Evolutionary conservation across 2,329 filamentous ascomycete species (phyloP), one percentile per base, ranked within the genome.

Genomic region (Tolypocladium capitatum): DNA sequence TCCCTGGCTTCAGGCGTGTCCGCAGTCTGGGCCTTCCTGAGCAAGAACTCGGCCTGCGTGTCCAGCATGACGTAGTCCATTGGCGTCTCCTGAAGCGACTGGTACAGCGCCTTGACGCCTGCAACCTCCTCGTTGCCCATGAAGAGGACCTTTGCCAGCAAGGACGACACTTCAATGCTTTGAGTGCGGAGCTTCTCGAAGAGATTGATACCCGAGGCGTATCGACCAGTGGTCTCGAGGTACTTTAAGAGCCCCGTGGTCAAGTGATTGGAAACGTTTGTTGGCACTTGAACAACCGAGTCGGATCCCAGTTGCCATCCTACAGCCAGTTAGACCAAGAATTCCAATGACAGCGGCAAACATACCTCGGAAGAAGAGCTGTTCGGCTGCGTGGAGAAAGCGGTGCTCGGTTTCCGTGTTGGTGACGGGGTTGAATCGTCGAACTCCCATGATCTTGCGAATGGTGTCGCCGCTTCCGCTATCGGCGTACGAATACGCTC

Each of bases 61-160:
- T 97, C 91, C 10, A 98, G 81, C 68, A 98, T 83, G 32, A 94
- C 86, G 63, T 97, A 96, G 67, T 98, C 92, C 90, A 98, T 97
- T 0, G 92, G 90, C 0, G 91, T 79, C 57, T 96, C 84, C 63
- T 94, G 84, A 28, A 98, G 76, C 3, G 89, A 86, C 46, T 95
- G 83, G 61, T 95, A 85, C 45, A 98, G 75, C 18, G 94, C 75
- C 51, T 88, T 81, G 31, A 98, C 85, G 2, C 90, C 92, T 56
- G 94, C 83, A n/a, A 98, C 92, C 63, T 98, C 92, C 63, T 98
- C 92, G 55, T 96, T 90, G 20, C 88, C 92, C 74, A 92, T 88
- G 56, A 97, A 86, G 56, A 95, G 79, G 24, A 98, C 88, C 57
- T 86, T 89, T 27, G 92, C 85, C 21, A 98, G 74, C 1, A 98